Evolutionary conservation across 139 green algal genomes (phyloP).

Genomic region (Eudorina sp.): DNA sequence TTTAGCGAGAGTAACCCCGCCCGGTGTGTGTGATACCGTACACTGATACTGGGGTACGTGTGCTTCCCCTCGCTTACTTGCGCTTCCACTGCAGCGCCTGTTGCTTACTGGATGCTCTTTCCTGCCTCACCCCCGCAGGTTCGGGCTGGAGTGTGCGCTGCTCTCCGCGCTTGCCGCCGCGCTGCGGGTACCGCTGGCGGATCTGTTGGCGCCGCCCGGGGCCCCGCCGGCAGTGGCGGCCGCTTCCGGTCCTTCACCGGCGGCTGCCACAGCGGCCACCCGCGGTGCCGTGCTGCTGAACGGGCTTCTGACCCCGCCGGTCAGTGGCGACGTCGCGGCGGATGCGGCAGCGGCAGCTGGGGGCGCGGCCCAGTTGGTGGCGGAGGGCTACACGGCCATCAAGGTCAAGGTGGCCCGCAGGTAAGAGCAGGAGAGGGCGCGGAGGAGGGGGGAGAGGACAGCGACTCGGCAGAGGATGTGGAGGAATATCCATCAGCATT

Average conservation of each 20-base stretch:
- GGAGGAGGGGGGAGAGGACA: no score
- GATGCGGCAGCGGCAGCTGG: constrained; percentile 36
- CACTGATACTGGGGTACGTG: no score
- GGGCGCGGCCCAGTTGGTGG: constrained; percentile 47
- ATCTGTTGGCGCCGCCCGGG: constrained; percentile 37
- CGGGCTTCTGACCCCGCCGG: constrained; percentile 52
- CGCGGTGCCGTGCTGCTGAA: constrained; percentile 45
- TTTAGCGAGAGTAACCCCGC: no score
- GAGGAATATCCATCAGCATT: no score
- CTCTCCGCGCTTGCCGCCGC: constrained; percentile 74
- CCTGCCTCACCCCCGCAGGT: constrained; percentile 48
- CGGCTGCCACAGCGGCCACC: no score
- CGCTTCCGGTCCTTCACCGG: background rate
- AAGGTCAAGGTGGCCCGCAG: constrained; percentile 94
- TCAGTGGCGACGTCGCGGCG: background rate
- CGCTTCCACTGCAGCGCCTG: no score
- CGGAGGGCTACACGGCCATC: constrained; percentile 72
- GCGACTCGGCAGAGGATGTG: no score
- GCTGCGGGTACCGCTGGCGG: constrained; percentile 18
- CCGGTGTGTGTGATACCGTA: no score
- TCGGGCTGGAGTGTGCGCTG: constrained; percentile 84
- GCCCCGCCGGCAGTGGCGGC: background rate
- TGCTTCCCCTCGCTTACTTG: no score
- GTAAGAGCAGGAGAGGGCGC: no score
- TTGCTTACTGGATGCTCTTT: background rate